A percentile compares a stretch with the other conserved stretches of the same genome.
These are phyloP conservation scores for Prinsepia uniflora DNA, from an alignment of 306 rosid genomes.

Conservation along the genomic window DNA sequence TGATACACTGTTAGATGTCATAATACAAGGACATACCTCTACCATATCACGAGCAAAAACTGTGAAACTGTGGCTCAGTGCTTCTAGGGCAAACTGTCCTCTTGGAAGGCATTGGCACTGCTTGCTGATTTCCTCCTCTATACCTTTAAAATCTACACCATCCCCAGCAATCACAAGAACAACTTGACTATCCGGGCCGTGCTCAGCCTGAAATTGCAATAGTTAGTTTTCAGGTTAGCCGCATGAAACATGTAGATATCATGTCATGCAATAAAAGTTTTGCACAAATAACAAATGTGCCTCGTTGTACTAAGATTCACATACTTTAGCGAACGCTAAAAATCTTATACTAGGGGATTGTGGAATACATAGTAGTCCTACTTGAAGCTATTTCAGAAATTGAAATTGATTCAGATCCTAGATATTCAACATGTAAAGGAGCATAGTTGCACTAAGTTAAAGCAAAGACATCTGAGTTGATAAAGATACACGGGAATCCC, in stretches of 20 bases:
- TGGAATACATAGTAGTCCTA: not conserved
- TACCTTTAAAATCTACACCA: conserved; percentile 67
- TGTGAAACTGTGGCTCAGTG: conserved; percentile 83
- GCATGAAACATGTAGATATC: conserved; percentile 12
- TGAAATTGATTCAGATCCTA: not conserved
- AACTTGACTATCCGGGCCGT: conserved; percentile 99
- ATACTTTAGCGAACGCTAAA: not conserved
- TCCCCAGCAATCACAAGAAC: conserved; percentile 93
- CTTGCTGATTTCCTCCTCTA: conserved; percentile 74
- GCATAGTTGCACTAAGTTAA: not conserved
- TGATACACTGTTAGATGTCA: not conserved
- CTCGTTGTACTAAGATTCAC: no score
- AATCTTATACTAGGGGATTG: not conserved
- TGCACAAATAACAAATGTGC: not conserved
- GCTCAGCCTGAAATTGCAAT: conserved; percentile 79
- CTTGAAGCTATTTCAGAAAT: not conserved
- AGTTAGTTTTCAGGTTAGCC: conserved; percentile 16
- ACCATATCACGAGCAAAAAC: conserved; percentile 84
- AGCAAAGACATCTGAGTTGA: not conserved
- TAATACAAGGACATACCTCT: conserved; percentile 57
- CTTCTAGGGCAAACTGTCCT: conserved; percentile 83
- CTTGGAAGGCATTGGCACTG: conserved; percentile 95
- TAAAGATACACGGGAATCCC: no score
- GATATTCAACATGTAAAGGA: no score
- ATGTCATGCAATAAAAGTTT: not conserved